Evolutionary conservation across 1,284 basidiomycete species (phyloP), one percentile per base, ranked within the genome.

Genomic region (Leccinum griseonigrum): DNA sequence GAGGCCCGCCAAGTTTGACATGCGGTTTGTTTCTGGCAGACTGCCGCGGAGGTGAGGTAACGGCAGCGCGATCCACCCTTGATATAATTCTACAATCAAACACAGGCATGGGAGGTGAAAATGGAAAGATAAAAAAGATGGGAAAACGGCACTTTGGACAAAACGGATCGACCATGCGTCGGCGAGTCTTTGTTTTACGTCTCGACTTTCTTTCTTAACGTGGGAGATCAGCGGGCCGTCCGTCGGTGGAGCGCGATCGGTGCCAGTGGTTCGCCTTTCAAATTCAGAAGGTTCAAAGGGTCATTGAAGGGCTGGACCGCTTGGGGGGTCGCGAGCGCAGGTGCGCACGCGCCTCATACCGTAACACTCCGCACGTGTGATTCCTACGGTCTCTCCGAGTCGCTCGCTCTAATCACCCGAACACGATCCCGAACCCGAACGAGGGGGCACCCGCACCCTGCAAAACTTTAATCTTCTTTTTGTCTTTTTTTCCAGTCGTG

Each of bases 131-230:
- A 4, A 13, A 46, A 22, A 22, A 46, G 43, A 46, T 46, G 43
- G 18, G 43, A 46, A 46, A 46, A 7, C 18, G 11, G 43, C 43
- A 46, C 18, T 46, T 46, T 46, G 11, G 18, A 22, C 43, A 46
- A 46, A 46, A 46, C 11, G 18, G 43, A 22, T 46, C 43, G 18
- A 31, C 51, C 70, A 71, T 59, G 68, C 60, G 64, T 69, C 69
- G 68, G 68, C 38, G 69, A 46, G 69, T 57, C 62, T 60, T 61
- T 57, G 56, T 57, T 71, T 72, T 72, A 71, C 70, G 69, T 69
- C 59, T 16, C n/a, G 2, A 46, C 18, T 46, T 18, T n/a, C 43
- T 52, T 34, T 13, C 57, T 38, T 57, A 50, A 31, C 53, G 31
- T 32, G 59, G 31, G 28, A 43, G 18, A 46, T 57, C 53, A 14